Evolutionary conservation across 2,329 filamentous ascomycete species (phyloP).

Genomic region (Teratosphaeria nubilosa): DNA sequence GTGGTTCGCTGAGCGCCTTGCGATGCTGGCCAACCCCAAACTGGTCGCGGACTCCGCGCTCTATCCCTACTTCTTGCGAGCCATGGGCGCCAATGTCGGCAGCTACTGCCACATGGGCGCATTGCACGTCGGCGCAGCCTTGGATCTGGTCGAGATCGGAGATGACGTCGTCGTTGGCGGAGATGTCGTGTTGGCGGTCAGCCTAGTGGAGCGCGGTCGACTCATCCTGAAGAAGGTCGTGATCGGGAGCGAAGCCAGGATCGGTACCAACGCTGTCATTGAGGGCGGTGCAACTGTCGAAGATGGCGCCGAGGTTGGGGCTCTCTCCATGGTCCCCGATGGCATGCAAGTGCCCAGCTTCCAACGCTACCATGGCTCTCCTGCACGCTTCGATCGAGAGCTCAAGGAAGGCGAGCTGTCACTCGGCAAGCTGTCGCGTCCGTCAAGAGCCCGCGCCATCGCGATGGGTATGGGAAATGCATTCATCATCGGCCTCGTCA

Average conservation of each 20-base stretch:
- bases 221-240: slow-evolving; percentile 15
- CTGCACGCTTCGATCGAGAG: background rate
- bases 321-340: slow-evolving; percentile 14
- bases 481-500: background rate
- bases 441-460: background rate
- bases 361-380: background rate
- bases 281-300: slow-evolving; percentile 15
- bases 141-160: slow-evolving; percentile 17
- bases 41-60: background rate
- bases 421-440: background rate
- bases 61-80: background rate
- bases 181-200: slow-evolving; percentile 12
- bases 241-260: slow-evolving; percentile 9
- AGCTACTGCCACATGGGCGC: slow-evolving; percentile 14
- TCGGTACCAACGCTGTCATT: slow-evolving; percentile 14
- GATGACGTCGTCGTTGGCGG: slow-evolving; percentile 16
- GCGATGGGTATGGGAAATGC: background rate
- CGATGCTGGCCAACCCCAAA: background rate
- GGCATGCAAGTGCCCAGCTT: slow-evolving; percentile 1
- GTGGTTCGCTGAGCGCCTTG: slow-evolving; percentile 37
- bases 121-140: slow-evolving; percentile 10
- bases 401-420: background rate
- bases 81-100: slow-evolving; percentile 11
- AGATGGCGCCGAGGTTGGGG: slow-evolving; percentile 14
- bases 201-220: slow-evolving; percentile 13